phyloP scores from a whole-genome alignment of 2,329 filamentous ascomycete genomes.

The Aspergillus quadrilineatus region DNA sequence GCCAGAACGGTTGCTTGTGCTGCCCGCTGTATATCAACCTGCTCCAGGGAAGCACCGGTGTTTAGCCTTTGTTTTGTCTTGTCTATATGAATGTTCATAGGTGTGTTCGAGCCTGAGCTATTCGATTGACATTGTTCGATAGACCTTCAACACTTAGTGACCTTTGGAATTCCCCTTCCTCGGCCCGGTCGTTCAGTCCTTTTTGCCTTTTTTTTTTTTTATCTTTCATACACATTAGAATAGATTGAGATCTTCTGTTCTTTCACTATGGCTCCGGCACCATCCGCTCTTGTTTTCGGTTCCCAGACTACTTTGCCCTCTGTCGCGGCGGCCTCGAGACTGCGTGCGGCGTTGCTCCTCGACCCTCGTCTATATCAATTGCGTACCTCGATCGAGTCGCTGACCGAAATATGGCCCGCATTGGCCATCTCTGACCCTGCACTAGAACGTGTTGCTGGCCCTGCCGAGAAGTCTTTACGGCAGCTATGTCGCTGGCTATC shows the following conservation, averaged over 20 bases:
- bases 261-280: neutral
- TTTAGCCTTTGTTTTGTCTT: no score
- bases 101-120: no score
- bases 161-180: neutral
- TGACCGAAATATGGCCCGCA: neutral
- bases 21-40: neutral
- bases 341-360: neutral
- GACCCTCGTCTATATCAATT: neutral
- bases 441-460: neutral
- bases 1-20: neutral
- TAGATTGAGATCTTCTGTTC: neutral
- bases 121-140: neutral
- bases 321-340: neutral
- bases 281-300: constrained; percentile 1
- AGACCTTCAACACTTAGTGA: neutral
- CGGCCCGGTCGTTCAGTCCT: no score
- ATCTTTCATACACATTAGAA: no score
- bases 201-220: neutral
- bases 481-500: neutral
- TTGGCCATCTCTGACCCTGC: neutral
- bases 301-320: neutral
- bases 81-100: no score
- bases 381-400: neutral
- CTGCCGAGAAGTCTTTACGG: neutral
- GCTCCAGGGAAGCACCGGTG: no score